These are phyloP conservation scores for Zalaria obscura DNA, from an alignment of 2,329 filamentous ascomycete species.

Conservation along the genomic window DNA sequence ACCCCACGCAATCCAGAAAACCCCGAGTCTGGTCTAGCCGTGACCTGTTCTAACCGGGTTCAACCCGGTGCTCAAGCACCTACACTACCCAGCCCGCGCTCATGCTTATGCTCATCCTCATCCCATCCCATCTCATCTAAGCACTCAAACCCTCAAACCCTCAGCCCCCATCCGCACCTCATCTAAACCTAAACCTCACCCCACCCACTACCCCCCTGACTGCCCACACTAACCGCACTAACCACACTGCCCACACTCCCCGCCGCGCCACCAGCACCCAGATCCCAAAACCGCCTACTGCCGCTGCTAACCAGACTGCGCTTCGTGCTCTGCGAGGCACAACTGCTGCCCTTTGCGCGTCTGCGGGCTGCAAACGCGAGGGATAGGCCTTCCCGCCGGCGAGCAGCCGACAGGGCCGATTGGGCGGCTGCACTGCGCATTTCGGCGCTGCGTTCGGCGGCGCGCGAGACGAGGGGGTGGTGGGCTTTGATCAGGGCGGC, in stretches of 20 bases:
- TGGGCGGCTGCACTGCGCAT: too few species aligned
- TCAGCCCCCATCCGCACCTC: too few species aligned
- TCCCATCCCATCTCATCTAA: too few species aligned
- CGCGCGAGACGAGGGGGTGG: conserved; percentile 66
- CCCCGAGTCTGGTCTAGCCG: too few species aligned
- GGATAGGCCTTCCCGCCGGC: conserved; percentile 2
- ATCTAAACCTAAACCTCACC: conserved; percentile 45
- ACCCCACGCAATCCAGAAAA: too few species aligned
- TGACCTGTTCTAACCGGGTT: too few species aligned
- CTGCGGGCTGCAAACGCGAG: conserved; percentile 8
- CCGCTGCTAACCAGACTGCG: conserved; percentile 54
- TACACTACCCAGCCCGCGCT: too few species aligned
- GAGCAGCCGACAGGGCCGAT: neutral
- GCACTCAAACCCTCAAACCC: too few species aligned
- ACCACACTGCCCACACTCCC: conserved; percentile 46
- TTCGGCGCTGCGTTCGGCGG: conserved; percentile 13
- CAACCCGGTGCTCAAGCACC: too few species aligned
- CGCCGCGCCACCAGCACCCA: conserved; percentile 54
- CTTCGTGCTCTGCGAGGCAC: conserved; percentile 76
- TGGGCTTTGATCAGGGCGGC: conserved; percentile 76
- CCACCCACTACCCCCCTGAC: conserved; percentile 62
- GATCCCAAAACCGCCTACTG: conserved; percentile 82
- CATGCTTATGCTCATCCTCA: too few species aligned
- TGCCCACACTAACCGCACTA: conserved; percentile 38
- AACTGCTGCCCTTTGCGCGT: conserved; percentile 43